Conservation (phyloP, 805 yeast species). For the Ogataea thermomethanolica region DNA sequence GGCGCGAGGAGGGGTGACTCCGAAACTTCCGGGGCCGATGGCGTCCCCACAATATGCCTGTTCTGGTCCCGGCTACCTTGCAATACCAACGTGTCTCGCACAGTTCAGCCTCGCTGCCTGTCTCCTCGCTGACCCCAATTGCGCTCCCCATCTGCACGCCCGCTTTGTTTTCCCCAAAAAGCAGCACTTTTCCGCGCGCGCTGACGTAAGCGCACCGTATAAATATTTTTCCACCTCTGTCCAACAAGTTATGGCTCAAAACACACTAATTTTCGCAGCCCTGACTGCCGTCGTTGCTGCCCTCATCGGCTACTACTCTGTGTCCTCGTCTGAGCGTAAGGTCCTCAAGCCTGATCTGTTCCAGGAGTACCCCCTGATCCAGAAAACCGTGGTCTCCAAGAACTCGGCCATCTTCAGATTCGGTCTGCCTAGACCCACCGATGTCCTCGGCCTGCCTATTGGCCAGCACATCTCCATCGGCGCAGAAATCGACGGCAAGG, state of each 20-base stretch:
- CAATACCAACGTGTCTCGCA: no score
- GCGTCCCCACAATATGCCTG: no score
- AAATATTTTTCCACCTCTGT: neutral
- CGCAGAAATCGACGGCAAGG: slow-evolving; percentile 74
- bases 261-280: slow-evolving; percentile 16
- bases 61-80: no score
- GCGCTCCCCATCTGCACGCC: neutral
- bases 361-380: slow-evolving; percentile 74
- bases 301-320: slow-evolving; percentile 15
- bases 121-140: no score
- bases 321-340: slow-evolving; percentile 33
- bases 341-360: slow-evolving; percentile 65
- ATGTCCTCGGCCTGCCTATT: slow-evolving; percentile 81
- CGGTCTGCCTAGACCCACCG: slow-evolving; percentile 70
- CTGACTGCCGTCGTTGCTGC: slow-evolving; percentile 25
- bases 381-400: slow-evolving; percentile 71
- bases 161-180: slow-evolving; percentile 12
- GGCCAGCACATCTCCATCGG: slow-evolving; percentile 90
- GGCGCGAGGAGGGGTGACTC: neutral
- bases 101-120: no score
- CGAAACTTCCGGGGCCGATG: no score
- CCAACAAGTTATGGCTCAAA: slow-evolving; percentile 9
- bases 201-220: slow-evolving; percentile 2
- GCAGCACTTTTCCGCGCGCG: slow-evolving; percentile 8
- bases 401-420: slow-evolving; percentile 83